Conservation (phyloP, 2,329 filamentous ascomycete genomes). For the Penicillium nordicum region DNA sequence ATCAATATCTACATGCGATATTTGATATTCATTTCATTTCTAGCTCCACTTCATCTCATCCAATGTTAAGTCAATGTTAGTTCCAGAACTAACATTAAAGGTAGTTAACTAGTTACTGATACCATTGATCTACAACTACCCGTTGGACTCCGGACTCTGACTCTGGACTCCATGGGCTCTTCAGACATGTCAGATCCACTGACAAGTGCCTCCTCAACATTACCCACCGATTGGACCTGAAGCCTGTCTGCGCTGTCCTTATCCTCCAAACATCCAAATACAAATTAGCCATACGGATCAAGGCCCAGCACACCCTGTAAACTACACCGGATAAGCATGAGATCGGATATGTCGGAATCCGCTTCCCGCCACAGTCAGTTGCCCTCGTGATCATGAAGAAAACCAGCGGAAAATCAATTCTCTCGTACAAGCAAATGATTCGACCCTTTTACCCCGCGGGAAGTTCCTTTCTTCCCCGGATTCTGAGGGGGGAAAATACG, state of each 20-base stretch:
- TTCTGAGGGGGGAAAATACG: background rate
- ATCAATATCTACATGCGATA: background rate
- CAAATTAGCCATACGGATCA: background rate
- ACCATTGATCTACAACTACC: background rate
- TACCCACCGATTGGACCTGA: conserved; percentile 1
- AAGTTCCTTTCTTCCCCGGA: conserved; percentile 1
- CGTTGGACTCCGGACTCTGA: background rate
- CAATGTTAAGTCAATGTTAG: background rate
- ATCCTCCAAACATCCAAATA: background rate
- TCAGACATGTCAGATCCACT: conserved; percentile 1
- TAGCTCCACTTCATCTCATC: background rate
- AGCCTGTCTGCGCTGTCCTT: background rate
- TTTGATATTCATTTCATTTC: background rate
- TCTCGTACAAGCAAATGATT: background rate
- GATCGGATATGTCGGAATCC: conserved; percentile 10
- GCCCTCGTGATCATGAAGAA: background rate
- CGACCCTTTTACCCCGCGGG: background rate
- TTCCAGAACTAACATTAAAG: background rate
- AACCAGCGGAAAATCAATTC: background rate
- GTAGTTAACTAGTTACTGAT: too few species aligned
- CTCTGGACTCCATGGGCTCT: background rate
- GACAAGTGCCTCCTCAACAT: background rate
- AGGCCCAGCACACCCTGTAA: background rate
- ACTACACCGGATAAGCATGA: background rate
- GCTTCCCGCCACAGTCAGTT: conserved; percentile 6